Percentiles rank a stretch among this genome's conserved stretches.
Evolutionary conservation across 2,329 filamentous ascomycete genomes (phyloP).

Genomic region (Alternaria ventricosa): DNA sequence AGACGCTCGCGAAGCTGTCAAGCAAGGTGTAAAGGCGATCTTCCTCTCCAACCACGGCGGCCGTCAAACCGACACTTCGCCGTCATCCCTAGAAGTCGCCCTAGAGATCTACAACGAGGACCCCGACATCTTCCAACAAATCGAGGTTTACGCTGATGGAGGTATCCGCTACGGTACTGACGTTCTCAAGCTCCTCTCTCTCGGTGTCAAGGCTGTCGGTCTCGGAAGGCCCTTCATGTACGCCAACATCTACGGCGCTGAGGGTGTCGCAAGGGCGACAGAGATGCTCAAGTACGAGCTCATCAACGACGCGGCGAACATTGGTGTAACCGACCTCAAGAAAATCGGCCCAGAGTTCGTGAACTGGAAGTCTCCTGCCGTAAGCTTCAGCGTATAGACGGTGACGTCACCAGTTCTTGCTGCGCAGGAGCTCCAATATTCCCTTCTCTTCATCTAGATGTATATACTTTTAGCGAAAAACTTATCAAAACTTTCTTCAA

Average conservation of each 20-base stretch:
- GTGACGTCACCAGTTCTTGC: background rate
- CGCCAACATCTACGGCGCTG: conserved; percentile 63
- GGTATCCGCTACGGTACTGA: conserved; percentile 51
- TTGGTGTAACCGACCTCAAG: conserved; percentile 41
- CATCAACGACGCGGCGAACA: conserved; percentile 42
- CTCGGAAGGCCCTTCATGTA: conserved; percentile 60
- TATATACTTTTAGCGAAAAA: background rate
- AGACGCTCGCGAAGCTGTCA: conserved; percentile 46
- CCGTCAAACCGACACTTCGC: conserved; percentile 56
- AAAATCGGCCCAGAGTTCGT: conserved; percentile 35
- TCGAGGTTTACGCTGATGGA: conserved; percentile 51
- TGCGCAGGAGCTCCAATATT: background rate
- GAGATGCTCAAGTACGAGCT: conserved; percentile 61
- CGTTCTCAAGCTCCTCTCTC: conserved; percentile 47
- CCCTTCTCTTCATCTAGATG: background rate
- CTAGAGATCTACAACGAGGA: conserved; percentile 72
- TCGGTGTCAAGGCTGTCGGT: conserved; percentile 52
- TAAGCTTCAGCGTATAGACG: background rate
- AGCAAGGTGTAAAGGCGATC: conserved; percentile 48
- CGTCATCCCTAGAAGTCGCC: conserved; percentile 75
- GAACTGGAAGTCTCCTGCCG: conserved; percentile 22
- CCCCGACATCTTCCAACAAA: conserved; percentile 48
- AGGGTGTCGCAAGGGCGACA: conserved; percentile 65
- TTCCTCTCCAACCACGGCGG: conserved; percentile 54
- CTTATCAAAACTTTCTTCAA: background rate